Percentiles rank a stretch among this genome's conserved stretches.
Evolutionary conservation across 1,284 basidiomycete species (phyloP).

Genomic region (Tremellales sp.): DNA sequence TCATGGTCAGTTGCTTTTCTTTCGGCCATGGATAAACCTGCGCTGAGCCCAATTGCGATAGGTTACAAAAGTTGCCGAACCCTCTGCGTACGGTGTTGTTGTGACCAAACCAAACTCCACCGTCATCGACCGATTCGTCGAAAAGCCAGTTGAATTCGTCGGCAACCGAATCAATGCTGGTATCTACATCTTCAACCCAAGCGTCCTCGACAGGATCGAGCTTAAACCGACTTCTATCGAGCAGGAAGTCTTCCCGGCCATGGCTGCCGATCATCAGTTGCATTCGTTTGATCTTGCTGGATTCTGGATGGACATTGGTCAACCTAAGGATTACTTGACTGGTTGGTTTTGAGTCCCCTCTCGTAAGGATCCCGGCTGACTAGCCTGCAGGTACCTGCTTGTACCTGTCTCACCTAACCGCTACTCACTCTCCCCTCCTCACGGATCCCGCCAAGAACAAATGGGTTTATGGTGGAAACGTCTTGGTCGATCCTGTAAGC

Average conservation of each 20-base stretch:
- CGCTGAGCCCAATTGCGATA: conserved; percentile 6
- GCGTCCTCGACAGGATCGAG: conserved; percentile 52
- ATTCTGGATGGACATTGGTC: conserved; percentile 57
- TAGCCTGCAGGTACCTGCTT: conserved; percentile 50
- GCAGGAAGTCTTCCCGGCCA: conserved; percentile 55
- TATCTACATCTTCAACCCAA: conserved; percentile 58
- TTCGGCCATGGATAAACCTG: not conserved
- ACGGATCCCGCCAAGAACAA: conserved; percentile 51
- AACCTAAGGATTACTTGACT: conserved; percentile 53
- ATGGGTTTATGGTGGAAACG: conserved; percentile 53
- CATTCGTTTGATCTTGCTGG: conserved; percentile 55
- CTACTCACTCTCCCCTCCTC: conserved; percentile 49
- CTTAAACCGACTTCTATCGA: conserved; percentile 56
- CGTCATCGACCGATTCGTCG: conserved; percentile 56
- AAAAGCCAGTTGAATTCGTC: conserved; percentile 56
- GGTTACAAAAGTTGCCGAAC: conserved; percentile 56
- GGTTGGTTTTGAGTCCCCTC: conserved; percentile 50
- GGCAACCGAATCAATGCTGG: conserved; percentile 57
- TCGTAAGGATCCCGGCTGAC: conserved; percentile 55
- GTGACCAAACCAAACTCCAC: conserved; percentile 52
- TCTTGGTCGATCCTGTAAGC: conserved; percentile 51
- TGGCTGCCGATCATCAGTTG: conserved; percentile 52
- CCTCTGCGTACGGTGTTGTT: conserved; percentile 55
- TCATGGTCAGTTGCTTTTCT: conserved; percentile 45
- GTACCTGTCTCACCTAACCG: conserved; percentile 53